Base-by-base conservation (phyloP, 108 stramenopile species). In the Licmophora abbreviata region DNA sequence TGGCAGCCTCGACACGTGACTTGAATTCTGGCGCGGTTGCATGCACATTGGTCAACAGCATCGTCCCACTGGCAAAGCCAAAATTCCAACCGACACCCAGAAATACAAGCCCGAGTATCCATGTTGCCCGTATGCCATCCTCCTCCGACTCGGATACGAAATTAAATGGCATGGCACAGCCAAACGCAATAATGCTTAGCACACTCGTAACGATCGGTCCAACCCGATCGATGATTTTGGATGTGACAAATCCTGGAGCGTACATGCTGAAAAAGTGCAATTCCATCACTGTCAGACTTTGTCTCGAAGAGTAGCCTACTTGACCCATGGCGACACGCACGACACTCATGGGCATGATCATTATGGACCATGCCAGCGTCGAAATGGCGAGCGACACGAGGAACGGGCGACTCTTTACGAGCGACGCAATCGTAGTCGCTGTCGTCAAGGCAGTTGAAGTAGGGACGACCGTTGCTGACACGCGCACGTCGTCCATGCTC, bases 261-360 rank as follows among this genome's bases (percentile, higher is more conserved):
- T 74, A 74, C 73, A 74, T 74, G 50, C 35, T 28, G 4, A 68
- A 28, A 38, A 74, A 74, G 35, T 74, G 73, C 11, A 68, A 45
- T 48, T 74, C 73, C 18, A 74, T 68, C 2, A 61, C 58, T 5
- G 59, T 59, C 27, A 74, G 59, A 0, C 59, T 61, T 37, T 65
- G 62, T 15, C 73, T 52, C 12, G 22, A 8, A 0, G 63, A 40
- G 36, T 43, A 74, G 7, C 73, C 67, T 12, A 61, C 45, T 15
- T 65, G 54, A 11, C 26, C 24, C 73, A 74, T 74, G 25, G 63
- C 56, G n/a, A 74, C 48, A 0, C 67, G 73, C 12, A 74, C 43
- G 24, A 74, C 47, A 15, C 37, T 32, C 73, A 74, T 74, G 14
- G 73, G 73, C 54, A 65, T 30, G 15, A 63, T 63, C 73, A 74